Conservation (phyloP, 345 rosid species). For the Citrus medica region DNA sequence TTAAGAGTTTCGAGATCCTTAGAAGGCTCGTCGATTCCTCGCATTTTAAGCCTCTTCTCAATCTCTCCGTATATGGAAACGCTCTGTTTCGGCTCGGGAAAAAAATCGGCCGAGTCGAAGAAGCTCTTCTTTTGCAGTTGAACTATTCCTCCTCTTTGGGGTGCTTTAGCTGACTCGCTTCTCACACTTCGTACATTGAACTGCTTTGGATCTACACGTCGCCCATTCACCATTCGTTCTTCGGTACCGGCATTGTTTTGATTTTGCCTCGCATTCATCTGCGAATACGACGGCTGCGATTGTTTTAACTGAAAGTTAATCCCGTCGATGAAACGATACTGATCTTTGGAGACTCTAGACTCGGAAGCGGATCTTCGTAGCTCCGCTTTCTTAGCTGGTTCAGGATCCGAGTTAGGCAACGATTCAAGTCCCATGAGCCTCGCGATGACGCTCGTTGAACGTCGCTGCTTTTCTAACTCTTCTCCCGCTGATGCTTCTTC, state of each 20-base stretch:
- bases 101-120: slow-evolving; percentile 78
- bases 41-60: slow-evolving; percentile 56
- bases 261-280: slow-evolving; percentile 15
- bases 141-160: slow-evolving; percentile 36
- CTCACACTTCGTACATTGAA: slow-evolving; percentile 28
- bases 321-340: slow-evolving; percentile 52
- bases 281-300: slow-evolving; percentile 25
- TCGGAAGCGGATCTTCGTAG: slow-evolving; percentile 96
- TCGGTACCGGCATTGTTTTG: slow-evolving; percentile 27
- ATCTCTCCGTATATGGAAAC: slow-evolving; percentile 52
- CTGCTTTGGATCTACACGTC: slow-evolving; percentile 26
- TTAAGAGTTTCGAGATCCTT: slow-evolving; percentile 84
- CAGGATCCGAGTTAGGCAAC: slow-evolving; percentile 50
- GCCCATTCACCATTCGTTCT: slow-evolving; percentile 13
- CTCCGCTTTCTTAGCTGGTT: slow-evolving; percentile 42
- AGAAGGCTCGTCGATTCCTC: slow-evolving; percentile 72
- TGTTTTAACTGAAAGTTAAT: slow-evolving; percentile 43
- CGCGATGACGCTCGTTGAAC: slow-evolving; percentile 88
- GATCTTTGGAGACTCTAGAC: slow-evolving; percentile 70
- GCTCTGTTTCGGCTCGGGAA: slow-evolving; percentile 64
- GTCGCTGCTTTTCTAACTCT: slow-evolving; percentile 38
- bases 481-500: slow-evolving; percentile 26
- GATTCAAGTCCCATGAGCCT: slow-evolving; percentile 92
- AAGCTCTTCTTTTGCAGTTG: slow-evolving; percentile 48
- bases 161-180: slow-evolving; percentile 44